phyloP scores from a whole-genome alignment of 768 basidiomycete species.

The Rhizopogon vulgaris region DNA sequence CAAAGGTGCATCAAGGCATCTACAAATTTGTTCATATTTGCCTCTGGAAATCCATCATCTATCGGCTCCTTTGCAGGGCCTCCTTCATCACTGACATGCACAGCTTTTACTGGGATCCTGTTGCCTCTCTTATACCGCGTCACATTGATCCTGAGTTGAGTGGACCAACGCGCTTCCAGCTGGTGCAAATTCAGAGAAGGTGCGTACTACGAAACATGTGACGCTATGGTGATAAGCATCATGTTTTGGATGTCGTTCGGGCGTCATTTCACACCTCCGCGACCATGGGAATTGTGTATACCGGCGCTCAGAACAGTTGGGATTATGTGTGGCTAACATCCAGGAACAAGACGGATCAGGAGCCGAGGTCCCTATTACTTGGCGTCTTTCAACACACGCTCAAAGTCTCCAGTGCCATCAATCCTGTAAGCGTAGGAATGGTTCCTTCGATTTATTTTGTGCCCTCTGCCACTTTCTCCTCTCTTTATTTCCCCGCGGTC shows the following conservation, averaged over 20 bases:
- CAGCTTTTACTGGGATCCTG: neutral
- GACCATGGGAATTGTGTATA: neutral
- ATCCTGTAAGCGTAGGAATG: too few relatives aligned
- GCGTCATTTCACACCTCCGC: too few relatives aligned
- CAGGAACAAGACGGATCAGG: neutral
- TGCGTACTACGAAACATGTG: neutral
- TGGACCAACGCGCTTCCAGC: too few relatives aligned
- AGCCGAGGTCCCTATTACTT: neutral
- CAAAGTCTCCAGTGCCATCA: neutral
- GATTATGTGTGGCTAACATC: neutral
- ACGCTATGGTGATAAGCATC: neutral
- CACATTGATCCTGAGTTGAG: too few relatives aligned
- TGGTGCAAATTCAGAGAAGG: too few relatives aligned
- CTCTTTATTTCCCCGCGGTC: neutral
- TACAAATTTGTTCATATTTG: slow-evolving; percentile 10
- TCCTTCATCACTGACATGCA: neutral
- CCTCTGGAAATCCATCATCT: neutral
- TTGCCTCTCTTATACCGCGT: too few relatives aligned
- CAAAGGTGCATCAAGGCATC: slow-evolving; percentile 13
- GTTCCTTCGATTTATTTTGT: neutral
- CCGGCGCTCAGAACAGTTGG: neutral
- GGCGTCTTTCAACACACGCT: neutral
- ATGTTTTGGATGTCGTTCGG: neutral
- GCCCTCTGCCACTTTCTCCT: too few relatives aligned
- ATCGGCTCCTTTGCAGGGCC: neutral